Percentiles rank a stretch among this genome's conserved stretches.
These are phyloP conservation scores for Ustilago loliicola DNA, from an alignment of 1,284 basidiomycete genomes.

Conservation along the genomic window DNA sequence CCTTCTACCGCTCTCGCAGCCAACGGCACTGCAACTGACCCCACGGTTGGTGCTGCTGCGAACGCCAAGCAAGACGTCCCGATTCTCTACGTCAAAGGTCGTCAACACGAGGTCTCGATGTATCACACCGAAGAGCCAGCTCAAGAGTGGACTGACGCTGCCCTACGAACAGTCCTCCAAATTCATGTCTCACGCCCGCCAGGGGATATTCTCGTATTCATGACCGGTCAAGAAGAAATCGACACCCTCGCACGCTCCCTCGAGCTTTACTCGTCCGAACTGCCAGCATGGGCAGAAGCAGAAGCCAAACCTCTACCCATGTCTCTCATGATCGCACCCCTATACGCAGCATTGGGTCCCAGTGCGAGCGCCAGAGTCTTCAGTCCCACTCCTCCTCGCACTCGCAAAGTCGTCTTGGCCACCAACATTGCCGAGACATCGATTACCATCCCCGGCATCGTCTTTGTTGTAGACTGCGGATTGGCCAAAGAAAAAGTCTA, in stretches of 20 bases:
- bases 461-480: constrained; percentile 86
- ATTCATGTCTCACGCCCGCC: constrained; percentile 84
- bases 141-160: constrained; percentile 88
- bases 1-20: constrained; percentile 35
- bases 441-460: constrained; percentile 95
- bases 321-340: constrained; percentile 58
- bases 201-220: constrained; percentile 93
- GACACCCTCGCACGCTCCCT: constrained; percentile 77
- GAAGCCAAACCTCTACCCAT: constrained; percentile 42
- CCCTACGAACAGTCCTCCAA: constrained; percentile 89
- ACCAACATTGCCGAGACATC: constrained; percentile 83
- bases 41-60: background rate
- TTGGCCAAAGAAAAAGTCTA: constrained; percentile 96
- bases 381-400: constrained; percentile 76
- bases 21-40: background rate
- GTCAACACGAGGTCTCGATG: constrained; percentile 85
- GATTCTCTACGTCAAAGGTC: constrained; percentile 89
- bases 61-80: constrained; percentile 74
- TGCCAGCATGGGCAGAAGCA: constrained; percentile 56
- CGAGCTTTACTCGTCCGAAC: constrained; percentile 52
- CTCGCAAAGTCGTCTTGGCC: constrained; percentile 87
- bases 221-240: constrained; percentile 98
- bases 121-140: constrained; percentile 79
- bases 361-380: constrained; percentile 61
- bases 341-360: constrained; percentile 68